These are phyloP conservation scores for Mentha longifolia DNA, from an alignment of 257 asterid species.

Conservation along the genomic window DNA sequence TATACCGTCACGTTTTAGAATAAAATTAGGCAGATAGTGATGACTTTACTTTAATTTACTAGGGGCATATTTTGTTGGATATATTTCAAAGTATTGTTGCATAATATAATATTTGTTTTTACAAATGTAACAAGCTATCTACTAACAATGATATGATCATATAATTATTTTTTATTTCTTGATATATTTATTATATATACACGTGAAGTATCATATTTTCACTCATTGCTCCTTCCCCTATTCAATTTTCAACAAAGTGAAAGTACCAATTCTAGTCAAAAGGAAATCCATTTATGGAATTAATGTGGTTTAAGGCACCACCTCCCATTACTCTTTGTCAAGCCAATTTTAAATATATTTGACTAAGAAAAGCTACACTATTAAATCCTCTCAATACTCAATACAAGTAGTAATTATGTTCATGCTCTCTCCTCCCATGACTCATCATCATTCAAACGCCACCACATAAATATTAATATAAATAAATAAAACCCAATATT, in stretches of 20 bases:
- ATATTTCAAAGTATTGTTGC: too few relatives aligned
- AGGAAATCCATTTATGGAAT: constrained; percentile 31
- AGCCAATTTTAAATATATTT: constrained; percentile 39
- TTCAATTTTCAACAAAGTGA: constrained; percentile 9
- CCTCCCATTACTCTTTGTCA: constrained; percentile 36
- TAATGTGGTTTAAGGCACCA: constrained; percentile 32
- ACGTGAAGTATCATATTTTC: background rate
- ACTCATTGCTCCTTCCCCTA: background rate
- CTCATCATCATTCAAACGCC: constrained; percentile 31
- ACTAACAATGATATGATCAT: too few relatives aligned
- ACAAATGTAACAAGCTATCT: too few relatives aligned
- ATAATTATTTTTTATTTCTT: too few relatives aligned
- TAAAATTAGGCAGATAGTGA: background rate
- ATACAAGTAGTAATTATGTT: constrained; percentile 13
- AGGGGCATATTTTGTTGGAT: too few relatives aligned
- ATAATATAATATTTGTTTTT: too few relatives aligned
- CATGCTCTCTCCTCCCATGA: constrained; percentile 33
- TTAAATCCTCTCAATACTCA: background rate
- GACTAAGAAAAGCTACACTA: constrained; percentile 33
- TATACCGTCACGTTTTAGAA: background rate
- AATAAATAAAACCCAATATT: constrained; percentile 28
- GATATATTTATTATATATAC: too few relatives aligned
- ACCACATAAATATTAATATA: constrained; percentile 4
- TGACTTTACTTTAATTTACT: too few relatives aligned
- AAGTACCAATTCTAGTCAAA: constrained; percentile 30